Conservation (phyloP, 176 grass and related monocot genomes). For the Puya raimondii region DNA sequence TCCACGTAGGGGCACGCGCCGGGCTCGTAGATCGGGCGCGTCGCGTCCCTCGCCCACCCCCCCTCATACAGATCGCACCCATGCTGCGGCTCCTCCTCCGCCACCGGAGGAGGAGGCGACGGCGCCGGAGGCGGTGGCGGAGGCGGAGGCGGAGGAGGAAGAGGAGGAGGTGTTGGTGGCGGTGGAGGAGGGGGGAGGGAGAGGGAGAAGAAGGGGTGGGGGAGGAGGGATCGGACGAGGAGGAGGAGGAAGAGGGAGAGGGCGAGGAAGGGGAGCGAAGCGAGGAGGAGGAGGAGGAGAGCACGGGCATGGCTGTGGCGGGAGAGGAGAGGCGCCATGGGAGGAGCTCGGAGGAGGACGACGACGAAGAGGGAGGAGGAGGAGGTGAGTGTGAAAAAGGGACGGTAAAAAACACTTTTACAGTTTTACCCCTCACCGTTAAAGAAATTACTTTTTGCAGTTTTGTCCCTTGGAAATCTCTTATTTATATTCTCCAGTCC, state of each 20-base stretch:
- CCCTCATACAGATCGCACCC: slow-evolving; percentile 76
- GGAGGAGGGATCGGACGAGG: slow-evolving; percentile 8
- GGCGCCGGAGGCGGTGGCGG: not conserved
- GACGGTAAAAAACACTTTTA: not conserved
- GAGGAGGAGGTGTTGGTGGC: not conserved
- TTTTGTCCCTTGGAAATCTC: too few relatives aligned
- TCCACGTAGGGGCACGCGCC: slow-evolving; percentile 83
- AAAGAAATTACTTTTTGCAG: too few relatives aligned
- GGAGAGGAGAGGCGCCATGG: slow-evolving; percentile 13
- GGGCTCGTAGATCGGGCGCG: slow-evolving; percentile 50
- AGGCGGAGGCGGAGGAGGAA: not conserved
- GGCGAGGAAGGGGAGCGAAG: slow-evolving; percentile 18
- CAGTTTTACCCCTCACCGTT: too few relatives aligned
- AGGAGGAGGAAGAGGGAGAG: slow-evolving; percentile 42
- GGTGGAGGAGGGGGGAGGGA: not conserved
- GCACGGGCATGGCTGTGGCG: slow-evolving; percentile 4
- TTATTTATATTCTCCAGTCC: too few relatives aligned
- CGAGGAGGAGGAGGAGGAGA: not conserved
- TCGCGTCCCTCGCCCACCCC: slow-evolving; percentile 61
- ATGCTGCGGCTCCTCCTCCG: not conserved
- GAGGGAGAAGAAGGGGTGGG: slow-evolving; percentile 28
- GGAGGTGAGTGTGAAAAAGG: not conserved
- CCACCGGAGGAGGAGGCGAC: not conserved
- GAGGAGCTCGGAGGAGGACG: not conserved
- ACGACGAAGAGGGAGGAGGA: not conserved